Conservation (phyloP, 1,284 basidiomycete species). For the Laetiporus sulphureus region DNA sequence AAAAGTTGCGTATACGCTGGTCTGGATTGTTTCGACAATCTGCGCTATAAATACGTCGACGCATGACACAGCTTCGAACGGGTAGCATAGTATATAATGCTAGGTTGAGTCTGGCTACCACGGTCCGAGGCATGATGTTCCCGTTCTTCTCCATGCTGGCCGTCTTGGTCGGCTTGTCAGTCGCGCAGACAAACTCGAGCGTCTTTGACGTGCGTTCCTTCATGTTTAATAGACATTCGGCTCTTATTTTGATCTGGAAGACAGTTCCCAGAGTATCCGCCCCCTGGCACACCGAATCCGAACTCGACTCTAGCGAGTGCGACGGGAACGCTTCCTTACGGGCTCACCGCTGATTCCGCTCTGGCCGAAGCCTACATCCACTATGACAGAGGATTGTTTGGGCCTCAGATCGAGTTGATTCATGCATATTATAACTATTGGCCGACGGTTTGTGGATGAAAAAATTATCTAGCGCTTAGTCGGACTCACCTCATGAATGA, state of each 20-base stretch:
- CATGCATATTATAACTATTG: conserved; percentile 18
- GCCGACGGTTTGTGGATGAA: conserved; percentile 15
- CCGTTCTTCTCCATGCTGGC: too few relatives aligned
- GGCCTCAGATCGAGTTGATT: conserved; percentile 14
- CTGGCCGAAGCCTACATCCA: conserved; percentile 10
- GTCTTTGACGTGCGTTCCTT: conserved; percentile 6
- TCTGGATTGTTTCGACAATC: too few relatives aligned
- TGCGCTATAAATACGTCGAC: too few relatives aligned
- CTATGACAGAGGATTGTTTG: conserved; percentile 15
- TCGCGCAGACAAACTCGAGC: conserved; percentile 5
- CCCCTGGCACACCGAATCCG: conserved; percentile 13
- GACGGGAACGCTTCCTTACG: conserved; percentile 8
- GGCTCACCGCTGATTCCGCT: conserved; percentile 7
- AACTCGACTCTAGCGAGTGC: conserved; percentile 13
- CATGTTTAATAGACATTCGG: not conserved
- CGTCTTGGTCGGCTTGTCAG: not conserved
- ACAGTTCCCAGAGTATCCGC: conserved; percentile 17
- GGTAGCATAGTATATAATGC: too few relatives aligned
- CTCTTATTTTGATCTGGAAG: not conserved
- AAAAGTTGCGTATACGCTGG: too few relatives aligned
- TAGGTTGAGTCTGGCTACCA: too few relatives aligned
- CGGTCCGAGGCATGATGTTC: too few relatives aligned
- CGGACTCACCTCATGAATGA: too few relatives aligned
- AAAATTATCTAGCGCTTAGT: not conserved
- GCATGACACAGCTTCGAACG: too few relatives aligned